Base-by-base conservation (phyloP, 345 rosid genomes). In the Carallia brachiata region DNA sequence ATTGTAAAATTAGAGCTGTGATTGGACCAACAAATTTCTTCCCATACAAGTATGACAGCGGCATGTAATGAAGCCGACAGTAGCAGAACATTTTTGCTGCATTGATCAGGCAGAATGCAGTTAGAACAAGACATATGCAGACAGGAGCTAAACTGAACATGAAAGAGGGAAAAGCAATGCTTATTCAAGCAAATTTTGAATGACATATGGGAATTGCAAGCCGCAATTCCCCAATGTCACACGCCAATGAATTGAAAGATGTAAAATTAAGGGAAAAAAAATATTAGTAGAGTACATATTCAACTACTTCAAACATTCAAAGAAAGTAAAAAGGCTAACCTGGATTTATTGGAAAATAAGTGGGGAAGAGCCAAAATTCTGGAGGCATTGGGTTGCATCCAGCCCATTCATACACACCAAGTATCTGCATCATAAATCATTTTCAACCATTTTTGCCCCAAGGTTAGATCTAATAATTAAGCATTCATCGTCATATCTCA, bases 321-420 rank as follows among this genome's bases (percentile, higher is more conserved):
- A 3, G 4, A 2, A 12, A 44, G n/a, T n/a, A n/a, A 12, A 12
- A 44, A n/a, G 4, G 5, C 50, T 44, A 6, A 52, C 77, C 72
- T 10, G 73, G 73, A 55, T 74, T 37, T 30, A 74, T 19, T 31
- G 73, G 73, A 6, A 74, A 63, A n/a, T 61, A 62, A 0, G 60
- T 18, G 1, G 69, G 73, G 23, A 74, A 58, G 3, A 69, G 15
- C 78, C 78, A 74, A 63, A 69, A 68, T 63, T 74, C 77, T 6
- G 77, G 77, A 8, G 73, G 77, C 77, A 74, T 68, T 30, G 69
- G 73, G 34, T 74, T 74, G 73, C 68, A 30, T 6, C 69, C 73
- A 32, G 30, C 32, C 78, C 78, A 68, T 2, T 68, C 78, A 30
- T 67, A 68, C 23, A 73, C 34, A 6, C 77, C 77, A 39, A 73